Percentiles rank a stretch among this genome's conserved stretches.
phyloP scores from a whole-genome alignment of 176 grass and related monocot species.

The Cenchrus americanus region DNA sequence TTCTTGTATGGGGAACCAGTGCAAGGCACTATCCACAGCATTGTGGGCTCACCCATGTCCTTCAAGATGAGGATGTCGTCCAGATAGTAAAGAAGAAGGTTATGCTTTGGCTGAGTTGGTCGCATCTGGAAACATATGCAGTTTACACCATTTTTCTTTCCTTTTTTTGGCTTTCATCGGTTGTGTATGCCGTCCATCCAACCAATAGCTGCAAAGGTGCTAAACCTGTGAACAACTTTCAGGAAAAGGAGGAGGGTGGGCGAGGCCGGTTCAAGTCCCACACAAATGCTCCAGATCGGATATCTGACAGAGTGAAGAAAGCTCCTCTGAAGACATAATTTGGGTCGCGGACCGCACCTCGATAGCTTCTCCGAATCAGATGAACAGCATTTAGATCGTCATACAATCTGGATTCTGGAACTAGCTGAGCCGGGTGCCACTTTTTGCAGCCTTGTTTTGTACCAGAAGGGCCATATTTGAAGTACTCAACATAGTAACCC shows the following conservation, averaged over 20 bases:
- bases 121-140: neutral
- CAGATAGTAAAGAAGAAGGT: slow-evolving; percentile 99
- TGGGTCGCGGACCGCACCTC: neutral
- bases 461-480: slow-evolving; percentile 18
- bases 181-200: neutral
- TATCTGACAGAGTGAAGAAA: slow-evolving; percentile 95
- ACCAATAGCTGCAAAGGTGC: slow-evolving; percentile 22
- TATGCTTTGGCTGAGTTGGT: slow-evolving; percentile 9
- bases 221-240: slow-evolving; percentile 43
- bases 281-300: slow-evolving; percentile 67
- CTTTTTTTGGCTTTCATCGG: neutral
- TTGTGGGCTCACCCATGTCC: slow-evolving; percentile 73
- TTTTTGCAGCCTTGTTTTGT: slow-evolving; percentile 40
- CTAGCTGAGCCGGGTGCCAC: slow-evolving; percentile 34
- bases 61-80: slow-evolving; percentile 94
- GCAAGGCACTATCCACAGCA: slow-evolving; percentile 89
- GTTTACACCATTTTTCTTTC: neutral
- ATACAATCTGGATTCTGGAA: slow-evolving; percentile 1
- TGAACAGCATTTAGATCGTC: neutral
- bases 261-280: slow-evolving; percentile 96
- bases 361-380: slow-evolving; percentile 5
- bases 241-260: slow-evolving; percentile 80
- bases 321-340: slow-evolving; percentile 82
- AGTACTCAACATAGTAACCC: neutral
- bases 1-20: slow-evolving; percentile 90